Conservation (phyloP, 2,329 filamentous ascomycete genomes). For the Pyrenophora teres region DNA sequence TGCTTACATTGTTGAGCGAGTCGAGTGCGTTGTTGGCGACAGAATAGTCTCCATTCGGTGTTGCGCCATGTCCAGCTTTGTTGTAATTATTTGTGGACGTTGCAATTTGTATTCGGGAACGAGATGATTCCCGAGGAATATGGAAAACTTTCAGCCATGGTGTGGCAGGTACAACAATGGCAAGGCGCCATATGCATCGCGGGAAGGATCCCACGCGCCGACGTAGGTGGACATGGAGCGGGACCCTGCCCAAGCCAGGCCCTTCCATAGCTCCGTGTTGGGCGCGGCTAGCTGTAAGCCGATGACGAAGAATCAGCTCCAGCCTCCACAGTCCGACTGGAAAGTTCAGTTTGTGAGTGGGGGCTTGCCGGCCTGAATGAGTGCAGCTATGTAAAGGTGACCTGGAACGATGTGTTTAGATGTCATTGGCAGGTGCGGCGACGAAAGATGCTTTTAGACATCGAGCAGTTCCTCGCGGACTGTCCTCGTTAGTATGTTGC, state of each 20-base stretch:
- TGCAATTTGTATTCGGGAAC: slow-evolving; percentile 55
- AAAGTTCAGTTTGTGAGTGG: slow-evolving; percentile 1
- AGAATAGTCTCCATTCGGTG: slow-evolving; percentile 53
- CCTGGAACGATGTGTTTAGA: slow-evolving; percentile 15
- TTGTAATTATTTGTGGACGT: slow-evolving; percentile 56
- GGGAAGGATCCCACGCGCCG: slow-evolving; percentile 54
- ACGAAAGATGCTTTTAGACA: slow-evolving; percentile 18
- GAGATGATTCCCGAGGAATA: slow-evolving; percentile 27
- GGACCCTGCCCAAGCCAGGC: slow-evolving; percentile 49
- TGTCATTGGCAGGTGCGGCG: slow-evolving; percentile 16
- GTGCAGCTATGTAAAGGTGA: slow-evolving; percentile 5
- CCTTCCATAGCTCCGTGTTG: slow-evolving; percentile 19
- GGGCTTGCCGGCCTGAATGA: slow-evolving; percentile 8
- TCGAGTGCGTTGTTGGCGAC: slow-evolving; percentile 50
- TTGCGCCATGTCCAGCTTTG: slow-evolving; percentile 51
- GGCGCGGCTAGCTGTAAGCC: slow-evolving; percentile 10
- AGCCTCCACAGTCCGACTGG: slow-evolving; percentile 2
- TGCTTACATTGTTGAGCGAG: slow-evolving; percentile 53
- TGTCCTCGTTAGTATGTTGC: slow-evolving; percentile 26
- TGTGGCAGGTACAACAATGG: slow-evolving; percentile 2
- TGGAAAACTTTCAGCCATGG: slow-evolving; percentile 13
- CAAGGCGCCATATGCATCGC: slow-evolving; percentile 45
- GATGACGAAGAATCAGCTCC: slow-evolving; percentile 1
- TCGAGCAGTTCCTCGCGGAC: slow-evolving; percentile 17
- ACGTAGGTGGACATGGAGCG: slow-evolving; percentile 56